These are phyloP conservation scores for Arachis monticola DNA, from an alignment of 331 rosid species.

Conservation along the genomic window DNA sequence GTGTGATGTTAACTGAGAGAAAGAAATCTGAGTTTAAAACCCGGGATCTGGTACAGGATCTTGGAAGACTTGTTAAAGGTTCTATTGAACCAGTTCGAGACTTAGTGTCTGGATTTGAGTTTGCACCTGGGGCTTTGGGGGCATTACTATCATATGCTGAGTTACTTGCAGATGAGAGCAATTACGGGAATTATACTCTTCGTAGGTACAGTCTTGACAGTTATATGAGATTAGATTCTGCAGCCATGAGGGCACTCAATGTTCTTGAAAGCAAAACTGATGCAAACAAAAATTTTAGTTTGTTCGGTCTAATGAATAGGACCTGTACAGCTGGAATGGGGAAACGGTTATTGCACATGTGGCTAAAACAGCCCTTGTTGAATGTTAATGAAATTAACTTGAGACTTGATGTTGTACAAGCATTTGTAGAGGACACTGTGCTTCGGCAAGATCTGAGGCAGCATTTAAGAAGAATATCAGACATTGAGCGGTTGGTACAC, in stretches of 20 bases:
- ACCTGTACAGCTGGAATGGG: conserved; percentile 99
- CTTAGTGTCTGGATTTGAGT: conserved; percentile 84
- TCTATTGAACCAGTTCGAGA: conserved; percentile 89
- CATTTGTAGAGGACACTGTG: conserved; percentile 86
- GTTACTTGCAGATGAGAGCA: conserved; percentile 88
- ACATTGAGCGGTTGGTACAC: conserved; percentile 81
- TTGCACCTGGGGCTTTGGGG: conserved; percentile 89
- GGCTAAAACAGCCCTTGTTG: conserved; percentile 95
- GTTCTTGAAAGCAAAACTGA: conserved; percentile 90
- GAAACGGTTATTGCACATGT: conserved; percentile 83
- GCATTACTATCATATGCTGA: conserved; percentile 87
- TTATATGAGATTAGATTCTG: conserved; percentile 94
- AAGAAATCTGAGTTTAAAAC: conserved; percentile 87
- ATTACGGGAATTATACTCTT: conserved; percentile 81
- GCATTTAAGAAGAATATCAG: conserved; percentile 91
- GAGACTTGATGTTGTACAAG: conserved; percentile 88
- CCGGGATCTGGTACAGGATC: conserved; percentile 91
- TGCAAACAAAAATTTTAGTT: conserved; percentile 96
- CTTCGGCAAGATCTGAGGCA: conserved; percentile 89
- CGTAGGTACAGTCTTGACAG: conserved; percentile 76
- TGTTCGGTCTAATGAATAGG: conserved; percentile 95
- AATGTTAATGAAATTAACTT: conserved; percentile 76
- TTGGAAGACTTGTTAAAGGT: conserved; percentile 92
- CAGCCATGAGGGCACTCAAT: conserved; percentile 92
- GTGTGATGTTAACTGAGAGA: conserved; percentile 90